A percentile compares a stretch with the other conserved stretches of the same genome.
These are phyloP conservation scores for Vitis amurensis DNA, from an alignment of 164 flowering plant species.

Conservation along the genomic window DNA sequence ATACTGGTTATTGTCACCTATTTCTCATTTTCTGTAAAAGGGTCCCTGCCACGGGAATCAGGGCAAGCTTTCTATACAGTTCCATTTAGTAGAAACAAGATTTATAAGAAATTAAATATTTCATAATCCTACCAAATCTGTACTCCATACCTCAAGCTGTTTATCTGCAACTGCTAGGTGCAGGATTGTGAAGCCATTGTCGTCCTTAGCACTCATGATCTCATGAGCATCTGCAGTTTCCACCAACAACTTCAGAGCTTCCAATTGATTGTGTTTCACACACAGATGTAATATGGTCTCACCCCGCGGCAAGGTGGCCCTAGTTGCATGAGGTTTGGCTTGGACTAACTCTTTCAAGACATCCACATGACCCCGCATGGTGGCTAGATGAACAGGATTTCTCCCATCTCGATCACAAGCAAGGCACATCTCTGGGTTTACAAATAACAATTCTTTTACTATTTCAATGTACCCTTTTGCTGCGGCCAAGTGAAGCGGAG, in stretches of 20 bases:
- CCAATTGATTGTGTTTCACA: slow-evolving; percentile 18
- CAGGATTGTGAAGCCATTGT: slow-evolving; percentile 22
- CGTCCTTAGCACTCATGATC: slow-evolving; percentile 16
- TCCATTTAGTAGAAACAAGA: too few species aligned
- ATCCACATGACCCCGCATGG: slow-evolving; percentile 21
- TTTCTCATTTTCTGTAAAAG: too few species aligned
- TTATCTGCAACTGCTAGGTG: slow-evolving; percentile 23
- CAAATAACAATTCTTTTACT: slow-evolving; percentile 1
- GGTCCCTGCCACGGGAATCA: too few species aligned
- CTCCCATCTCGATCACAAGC: slow-evolving; percentile 18
- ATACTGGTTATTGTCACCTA: too few species aligned
- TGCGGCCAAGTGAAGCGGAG: slow-evolving; percentile 32
- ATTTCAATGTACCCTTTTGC: slow-evolving; percentile 26
- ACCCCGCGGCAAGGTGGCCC: not conserved
- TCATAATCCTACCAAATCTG: too few species aligned
- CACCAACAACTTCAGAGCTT: slow-evolving; percentile 24
- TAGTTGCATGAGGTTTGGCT: slow-evolving; percentile 9
- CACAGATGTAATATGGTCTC: slow-evolving; percentile 33
- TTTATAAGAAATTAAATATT: too few species aligned
- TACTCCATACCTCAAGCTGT: not conserved
- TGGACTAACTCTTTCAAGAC: slow-evolving; percentile 23
- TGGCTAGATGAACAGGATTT: slow-evolving; percentile 33
- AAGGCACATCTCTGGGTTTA: slow-evolving; percentile 11
- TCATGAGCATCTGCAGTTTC: not conserved
- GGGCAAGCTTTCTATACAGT: too few species aligned